Base-by-base conservation (phyloP, 805 yeast species). In the Middelhovenomyces tepae region DNA sequence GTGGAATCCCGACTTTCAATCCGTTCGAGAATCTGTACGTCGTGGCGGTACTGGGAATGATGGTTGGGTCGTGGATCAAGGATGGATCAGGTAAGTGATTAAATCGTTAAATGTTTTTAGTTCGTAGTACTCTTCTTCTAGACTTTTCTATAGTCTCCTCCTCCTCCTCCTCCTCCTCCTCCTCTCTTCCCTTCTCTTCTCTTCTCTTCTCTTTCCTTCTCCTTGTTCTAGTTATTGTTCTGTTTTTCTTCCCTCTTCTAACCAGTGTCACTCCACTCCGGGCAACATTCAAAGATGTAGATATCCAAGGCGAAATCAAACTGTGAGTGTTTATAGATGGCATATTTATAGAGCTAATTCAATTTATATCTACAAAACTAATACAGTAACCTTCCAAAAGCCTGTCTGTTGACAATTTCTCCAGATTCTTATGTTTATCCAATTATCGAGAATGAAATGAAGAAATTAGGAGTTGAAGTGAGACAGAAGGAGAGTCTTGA, bases 1-100 rank as follows among this genome's bases (percentile, higher is more conserved):
- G 40, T 89, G 98, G 98, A 65, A 66, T 27, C 98, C 98, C 1
- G 74, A 86, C 51, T 85, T 84, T 56, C 70, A 68, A 27, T 57
- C 65, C 16, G 85, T 81, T 9, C 80, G 78, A 50, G 60, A 69
- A 31, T 65, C 69, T 6, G 71, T 73, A 9, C 47, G 54, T 13
- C 59, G 49, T 9, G 60, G 66, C 13, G 54, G 57, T 2, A 62
- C 54, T 1, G 70, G 74, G 30, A 69, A 72, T 21, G 95, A 86
- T 52, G 86, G 82, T 36, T 69, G 79, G 57, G 77, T 75, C 3
- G 65, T 86, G 14, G 67, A 72, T 37, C 65, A 71, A 31, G 83
- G 81, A 28, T 67, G 69, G 31, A 71, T 79, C 28, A 74, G 75
- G n/a, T n/a, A n/a, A n/a, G n/a, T n/a, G n/a, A n/a, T n/a, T n/a